Conservation (phyloP, 805 yeast genomes). For the Saturnispora dispora region DNA sequence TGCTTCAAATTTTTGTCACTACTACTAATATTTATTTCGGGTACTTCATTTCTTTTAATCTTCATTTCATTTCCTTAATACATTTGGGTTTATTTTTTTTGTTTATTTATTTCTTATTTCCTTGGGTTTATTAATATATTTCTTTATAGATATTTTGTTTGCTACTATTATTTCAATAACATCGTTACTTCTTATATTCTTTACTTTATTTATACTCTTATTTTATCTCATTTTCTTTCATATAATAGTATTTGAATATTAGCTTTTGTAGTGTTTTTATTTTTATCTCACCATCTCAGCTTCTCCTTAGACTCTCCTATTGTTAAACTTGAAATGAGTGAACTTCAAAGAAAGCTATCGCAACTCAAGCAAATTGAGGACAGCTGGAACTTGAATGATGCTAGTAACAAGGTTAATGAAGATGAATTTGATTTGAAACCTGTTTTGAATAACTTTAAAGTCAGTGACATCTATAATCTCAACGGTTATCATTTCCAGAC, state of each 20-base stretch:
- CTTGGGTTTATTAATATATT: background rate
- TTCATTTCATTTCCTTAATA: background rate
- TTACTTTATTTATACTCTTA: background rate
- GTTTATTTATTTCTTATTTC: too few species aligned
- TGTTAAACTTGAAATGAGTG: background rate
- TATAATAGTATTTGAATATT: background rate
- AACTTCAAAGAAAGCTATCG: background rate
- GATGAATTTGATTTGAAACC: background rate
- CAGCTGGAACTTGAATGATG: slow-evolving; percentile 1
- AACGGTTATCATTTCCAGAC: slow-evolving; percentile 36
- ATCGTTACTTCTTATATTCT: background rate
- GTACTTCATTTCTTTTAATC: background rate
- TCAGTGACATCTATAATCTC: slow-evolving; percentile 18
- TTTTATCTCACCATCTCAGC: background rate
- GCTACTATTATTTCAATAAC: background rate
- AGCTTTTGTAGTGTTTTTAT: background rate
- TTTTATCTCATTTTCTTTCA: background rate
- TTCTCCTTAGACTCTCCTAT: background rate
- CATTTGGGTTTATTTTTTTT: background rate
- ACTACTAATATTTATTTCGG: background rate
- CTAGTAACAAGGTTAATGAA: background rate
- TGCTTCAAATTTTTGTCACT: background rate
- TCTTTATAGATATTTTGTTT: background rate
- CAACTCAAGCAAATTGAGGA: slow-evolving; percentile 1
- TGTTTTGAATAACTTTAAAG: slow-evolving; percentile 23